Conservation (phyloP, 257 asterid species). For the Paraleonurus japonicus region DNA sequence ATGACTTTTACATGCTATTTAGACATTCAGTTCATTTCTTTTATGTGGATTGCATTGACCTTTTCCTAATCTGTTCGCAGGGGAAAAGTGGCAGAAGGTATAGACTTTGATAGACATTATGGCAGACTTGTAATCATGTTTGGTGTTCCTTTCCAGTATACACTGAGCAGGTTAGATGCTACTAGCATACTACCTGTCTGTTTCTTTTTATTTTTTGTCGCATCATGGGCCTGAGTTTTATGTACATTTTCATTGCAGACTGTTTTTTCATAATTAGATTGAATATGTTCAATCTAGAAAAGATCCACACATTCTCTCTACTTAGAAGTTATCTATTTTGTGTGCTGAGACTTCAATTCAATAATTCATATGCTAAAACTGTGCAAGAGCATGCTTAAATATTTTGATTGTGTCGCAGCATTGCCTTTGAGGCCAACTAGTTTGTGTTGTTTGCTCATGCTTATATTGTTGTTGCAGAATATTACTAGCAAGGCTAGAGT, state of each 20-base stretch:
- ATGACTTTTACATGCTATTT: not conserved
- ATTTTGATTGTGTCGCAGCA: too few relatives aligned
- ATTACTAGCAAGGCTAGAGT: conserved; percentile 89
- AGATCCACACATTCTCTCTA: not conserved
- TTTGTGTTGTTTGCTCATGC: conserved; percentile 8
- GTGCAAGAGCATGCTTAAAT: not conserved
- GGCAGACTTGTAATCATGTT: conserved; percentile 98
- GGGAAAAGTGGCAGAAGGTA: conserved; percentile 99
- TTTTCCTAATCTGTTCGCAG: conserved; percentile 39
- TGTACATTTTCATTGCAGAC: not conserved
- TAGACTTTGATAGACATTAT: conserved; percentile 97
- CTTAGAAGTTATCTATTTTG: not conserved
- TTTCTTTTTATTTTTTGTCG: not conserved
- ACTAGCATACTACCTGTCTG: not conserved
- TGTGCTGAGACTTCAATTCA: not conserved
- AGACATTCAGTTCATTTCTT: not conserved
- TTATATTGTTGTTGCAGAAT: conserved; percentile 53
- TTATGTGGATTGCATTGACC: not conserved
- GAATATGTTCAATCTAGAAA: not conserved
- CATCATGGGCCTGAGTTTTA: not conserved
- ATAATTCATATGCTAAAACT: not conserved
- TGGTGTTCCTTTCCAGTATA: conserved; percentile 95
- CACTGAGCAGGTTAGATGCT: conserved; percentile 74
- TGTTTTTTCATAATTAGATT: not conserved
- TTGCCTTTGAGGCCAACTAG: too few relatives aligned